A percentile compares a stretch with the other conserved stretches of the same genome.
Evolutionary conservation across 495 filamentous ascomycete species (phyloP).

Genomic region (Neurospora sp.): DNA sequence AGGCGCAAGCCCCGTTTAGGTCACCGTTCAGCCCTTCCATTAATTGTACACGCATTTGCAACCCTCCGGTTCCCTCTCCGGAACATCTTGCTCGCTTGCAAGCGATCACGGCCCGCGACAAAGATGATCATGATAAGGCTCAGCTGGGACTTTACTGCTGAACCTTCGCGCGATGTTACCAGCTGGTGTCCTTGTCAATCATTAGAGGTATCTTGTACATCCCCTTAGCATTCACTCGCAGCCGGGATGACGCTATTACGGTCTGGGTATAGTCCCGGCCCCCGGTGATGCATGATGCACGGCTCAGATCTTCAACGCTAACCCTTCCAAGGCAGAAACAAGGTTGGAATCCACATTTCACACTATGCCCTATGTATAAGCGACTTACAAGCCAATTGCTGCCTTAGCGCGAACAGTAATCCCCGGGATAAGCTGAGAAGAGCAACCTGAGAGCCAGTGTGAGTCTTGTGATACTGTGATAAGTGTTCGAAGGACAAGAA

Average conservation of each 20-base stretch:
- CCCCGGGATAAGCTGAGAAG: background rate
- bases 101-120: background rate
- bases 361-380: background rate
- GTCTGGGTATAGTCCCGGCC: background rate
- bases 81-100: background rate
- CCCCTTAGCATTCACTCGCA: background rate
- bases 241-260: background rate
- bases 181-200: background rate
- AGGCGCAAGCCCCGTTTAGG: background rate
- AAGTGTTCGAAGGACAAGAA: background rate
- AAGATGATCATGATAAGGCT: background rate
- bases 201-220: background rate
- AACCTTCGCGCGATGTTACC: background rate
- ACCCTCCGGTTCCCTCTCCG: background rate
- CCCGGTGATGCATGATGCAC: background rate
- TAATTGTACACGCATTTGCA: background rate
- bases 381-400: background rate
- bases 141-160: background rate
- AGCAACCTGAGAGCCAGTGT: background rate
- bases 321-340: background rate
- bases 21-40: background rate
- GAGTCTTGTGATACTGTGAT: background rate
- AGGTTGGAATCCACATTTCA: background rate
- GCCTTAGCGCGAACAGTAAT: background rate
- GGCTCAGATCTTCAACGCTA: background rate